phyloP scores from a whole-genome alignment of 495 filamentous ascomycete genomes.

The Aspergillus bridgeri region DNA sequence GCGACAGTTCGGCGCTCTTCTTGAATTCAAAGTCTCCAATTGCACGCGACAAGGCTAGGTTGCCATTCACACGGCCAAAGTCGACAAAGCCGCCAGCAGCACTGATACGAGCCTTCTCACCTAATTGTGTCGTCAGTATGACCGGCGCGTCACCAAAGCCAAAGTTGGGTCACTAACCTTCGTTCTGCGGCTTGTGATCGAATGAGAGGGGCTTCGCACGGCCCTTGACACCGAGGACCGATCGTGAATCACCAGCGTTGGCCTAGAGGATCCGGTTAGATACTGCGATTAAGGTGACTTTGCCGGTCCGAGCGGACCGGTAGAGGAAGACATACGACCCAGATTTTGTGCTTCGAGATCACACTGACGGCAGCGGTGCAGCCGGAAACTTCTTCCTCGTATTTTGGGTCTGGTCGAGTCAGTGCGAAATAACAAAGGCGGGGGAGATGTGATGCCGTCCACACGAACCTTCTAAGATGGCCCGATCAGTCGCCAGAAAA shows the following conservation, averaged over 20 bases:
- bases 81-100: slow-evolving; percentile 97
- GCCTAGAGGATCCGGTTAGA: slow-evolving; percentile 53
- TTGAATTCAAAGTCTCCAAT: slow-evolving; percentile 99
- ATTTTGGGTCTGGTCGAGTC: slow-evolving; percentile 72
- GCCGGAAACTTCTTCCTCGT: slow-evolving; percentile 96
- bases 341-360: slow-evolving; percentile 87
- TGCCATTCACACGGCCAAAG: slow-evolving; percentile 97
- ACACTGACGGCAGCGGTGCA: slow-evolving; percentile 92
- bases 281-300: not conserved
- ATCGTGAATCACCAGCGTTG: slow-evolving; percentile 93
- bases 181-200: slow-evolving; percentile 98
- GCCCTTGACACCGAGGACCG: slow-evolving; percentile 91
- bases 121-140: slow-evolving; percentile 43
- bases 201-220: slow-evolving; percentile 94
- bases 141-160: slow-evolving; percentile 3
- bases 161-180: slow-evolving; percentile 55
- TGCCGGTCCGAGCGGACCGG: not conserved
- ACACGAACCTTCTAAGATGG: slow-evolving; percentile 82
- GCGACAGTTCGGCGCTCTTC: slow-evolving; percentile 93
- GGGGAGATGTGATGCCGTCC: slow-evolving; percentile 10
- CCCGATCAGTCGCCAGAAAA: slow-evolving; percentile 92
- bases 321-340: slow-evolving; percentile 64
- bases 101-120: slow-evolving; percentile 92
- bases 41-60: slow-evolving; percentile 93
- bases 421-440: slow-evolving; percentile 11